Percentiles rank a stretch among this genome's conserved stretches.
Evolutionary conservation across 2,329 filamentous ascomycete genomes (phyloP).

Genomic region (Acephala macrosclerotiorum): DNA sequence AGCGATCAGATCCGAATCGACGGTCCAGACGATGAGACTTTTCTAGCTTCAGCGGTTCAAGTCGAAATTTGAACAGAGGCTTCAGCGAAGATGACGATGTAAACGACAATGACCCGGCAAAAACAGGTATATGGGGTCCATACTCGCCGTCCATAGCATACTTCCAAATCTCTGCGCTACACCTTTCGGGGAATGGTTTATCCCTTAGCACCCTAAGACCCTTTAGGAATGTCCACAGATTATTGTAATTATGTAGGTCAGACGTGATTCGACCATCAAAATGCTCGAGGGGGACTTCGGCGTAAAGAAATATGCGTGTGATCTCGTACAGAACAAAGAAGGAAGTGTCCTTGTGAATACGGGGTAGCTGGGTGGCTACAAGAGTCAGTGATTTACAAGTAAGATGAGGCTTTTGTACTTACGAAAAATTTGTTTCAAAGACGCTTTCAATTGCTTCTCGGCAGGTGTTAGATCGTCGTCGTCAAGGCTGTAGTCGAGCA

Average conservation of each 20-base stretch:
- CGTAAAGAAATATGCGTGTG: constrained; percentile 39
- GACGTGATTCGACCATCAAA: constrained; percentile 23
- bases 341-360: constrained; percentile 30
- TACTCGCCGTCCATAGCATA: constrained; percentile 39
- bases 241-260: constrained; percentile 52
- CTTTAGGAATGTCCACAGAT: constrained; percentile 52
- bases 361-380: too few relatives aligned
- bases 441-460: background rate
- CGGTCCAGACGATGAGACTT: constrained; percentile 59
- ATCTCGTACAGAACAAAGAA: constrained; percentile 42
- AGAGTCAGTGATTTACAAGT: too few relatives aligned
- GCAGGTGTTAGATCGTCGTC: background rate
- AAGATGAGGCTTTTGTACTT: too few relatives aligned
- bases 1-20: constrained; percentile 64
- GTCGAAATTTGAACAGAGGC: constrained; percentile 53
- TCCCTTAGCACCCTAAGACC: constrained; percentile 50
- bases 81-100: constrained; percentile 45
- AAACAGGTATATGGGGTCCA: constrained; percentile 52
- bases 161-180: constrained; percentile 53
- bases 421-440: constrained; percentile 21
- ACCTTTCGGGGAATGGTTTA: constrained; percentile 57
- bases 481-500: constrained; percentile 9
- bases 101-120: constrained; percentile 52
- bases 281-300: constrained; percentile 33
- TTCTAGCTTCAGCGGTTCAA: constrained; percentile 58